Evolutionary conservation across 164 flowering plant species (phyloP).

Genomic region (Sextonia rubra): DNA sequence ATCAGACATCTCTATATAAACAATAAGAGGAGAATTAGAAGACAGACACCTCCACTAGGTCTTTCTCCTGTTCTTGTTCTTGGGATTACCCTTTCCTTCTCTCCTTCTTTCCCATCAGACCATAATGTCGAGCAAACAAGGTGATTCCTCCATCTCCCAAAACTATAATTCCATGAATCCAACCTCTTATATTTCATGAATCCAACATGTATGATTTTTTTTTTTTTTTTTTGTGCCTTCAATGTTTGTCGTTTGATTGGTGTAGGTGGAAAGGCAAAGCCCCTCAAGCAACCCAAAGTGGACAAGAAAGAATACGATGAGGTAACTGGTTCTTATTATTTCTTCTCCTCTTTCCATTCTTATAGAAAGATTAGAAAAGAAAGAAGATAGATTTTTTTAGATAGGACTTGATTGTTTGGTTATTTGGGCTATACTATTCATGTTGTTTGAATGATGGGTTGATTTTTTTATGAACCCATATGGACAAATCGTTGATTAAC

Average conservation of each 20-base stretch:
- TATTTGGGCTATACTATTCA: too few species aligned
- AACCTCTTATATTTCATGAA: neutral
- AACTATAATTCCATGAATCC: too few species aligned
- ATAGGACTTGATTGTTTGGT: too few species aligned
- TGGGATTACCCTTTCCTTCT: neutral
- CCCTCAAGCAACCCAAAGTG: conserved; percentile 78
- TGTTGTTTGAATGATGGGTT: too few species aligned
- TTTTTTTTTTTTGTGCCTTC: neutral
- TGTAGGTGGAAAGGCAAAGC: conserved; percentile 77
- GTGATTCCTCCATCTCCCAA: conserved; percentile 17
- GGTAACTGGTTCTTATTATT: conserved; percentile 31
- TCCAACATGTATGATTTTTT: neutral
- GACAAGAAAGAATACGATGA: conserved; percentile 84
- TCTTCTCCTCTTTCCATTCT: neutral
- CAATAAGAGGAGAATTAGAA: too few species aligned
- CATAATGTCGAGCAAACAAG: conserved; percentile 76
- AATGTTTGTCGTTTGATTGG: neutral
- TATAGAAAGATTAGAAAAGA: too few species aligned
- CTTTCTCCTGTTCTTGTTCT: too few species aligned
- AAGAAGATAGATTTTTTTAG: too few species aligned
- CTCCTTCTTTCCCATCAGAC: conserved; percentile 9
- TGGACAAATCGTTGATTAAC: too few species aligned
- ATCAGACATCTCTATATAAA: too few species aligned
- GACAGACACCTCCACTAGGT: too few species aligned
- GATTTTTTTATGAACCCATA: too few species aligned